Conservation (phyloP, 2,329 filamentous ascomycete genomes). For the Mycosphaerelloides madeirae region DNA sequence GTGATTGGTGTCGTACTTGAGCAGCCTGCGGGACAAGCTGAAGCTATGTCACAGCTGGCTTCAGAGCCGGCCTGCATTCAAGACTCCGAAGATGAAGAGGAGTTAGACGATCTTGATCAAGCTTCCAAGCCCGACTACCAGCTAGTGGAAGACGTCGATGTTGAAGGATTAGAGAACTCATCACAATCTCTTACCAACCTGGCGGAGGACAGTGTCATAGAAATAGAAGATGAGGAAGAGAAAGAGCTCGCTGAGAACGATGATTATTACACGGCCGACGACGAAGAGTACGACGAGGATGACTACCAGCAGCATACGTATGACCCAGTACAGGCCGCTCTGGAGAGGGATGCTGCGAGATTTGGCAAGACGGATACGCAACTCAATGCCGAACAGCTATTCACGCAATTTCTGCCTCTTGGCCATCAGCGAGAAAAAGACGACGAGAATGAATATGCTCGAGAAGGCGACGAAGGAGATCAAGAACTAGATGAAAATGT, state of each 20-base stretch:
- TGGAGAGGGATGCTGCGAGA: slow-evolving; percentile 17
- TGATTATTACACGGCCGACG: background rate
- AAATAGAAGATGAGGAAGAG: slow-evolving; percentile 1
- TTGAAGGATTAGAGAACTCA: too few species aligned
- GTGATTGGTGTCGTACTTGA: too few species aligned
- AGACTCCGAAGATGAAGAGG: slow-evolving; percentile 5
- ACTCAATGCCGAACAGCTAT: slow-evolving; percentile 5
- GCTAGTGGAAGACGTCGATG: too few species aligned
- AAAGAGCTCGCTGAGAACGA: background rate
- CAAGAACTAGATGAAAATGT: background rate
- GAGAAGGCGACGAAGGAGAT: background rate
- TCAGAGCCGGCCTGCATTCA: background rate
- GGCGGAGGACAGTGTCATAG: slow-evolving; percentile 1
- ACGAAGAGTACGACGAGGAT: slow-evolving; percentile 4
- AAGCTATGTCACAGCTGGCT: too few species aligned
- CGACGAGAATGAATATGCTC: background rate
- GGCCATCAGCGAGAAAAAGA: background rate
- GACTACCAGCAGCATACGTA: slow-evolving; percentile 15
- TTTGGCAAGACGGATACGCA: slow-evolving; percentile 14
- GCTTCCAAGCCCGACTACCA: too few species aligned
- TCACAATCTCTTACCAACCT: too few species aligned
- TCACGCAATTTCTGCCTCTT: background rate
- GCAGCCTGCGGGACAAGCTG: too few species aligned
- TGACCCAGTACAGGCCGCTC: slow-evolving; percentile 17
- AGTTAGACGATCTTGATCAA: background rate